Evolutionary conservation across 2,329 filamentous ascomycete genomes (phyloP), one percentile per base, ranked within the genome.

Genomic region (Xylaria sp.): DNA sequence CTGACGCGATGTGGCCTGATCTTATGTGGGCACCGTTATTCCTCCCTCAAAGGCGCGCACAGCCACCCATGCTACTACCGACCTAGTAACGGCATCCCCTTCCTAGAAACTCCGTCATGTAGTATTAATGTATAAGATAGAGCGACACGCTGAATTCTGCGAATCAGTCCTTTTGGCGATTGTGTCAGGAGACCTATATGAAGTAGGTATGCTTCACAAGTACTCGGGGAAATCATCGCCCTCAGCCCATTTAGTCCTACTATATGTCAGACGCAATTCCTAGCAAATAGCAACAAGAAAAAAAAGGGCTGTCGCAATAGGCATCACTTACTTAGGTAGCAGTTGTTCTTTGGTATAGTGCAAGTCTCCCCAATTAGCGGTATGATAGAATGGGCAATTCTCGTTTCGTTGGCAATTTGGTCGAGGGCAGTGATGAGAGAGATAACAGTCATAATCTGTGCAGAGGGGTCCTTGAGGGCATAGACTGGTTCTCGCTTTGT

Each of bases 181-280:
- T 44, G 3, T 8, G 40, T 21, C 50, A 18, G 23, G 29, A 47
- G 44, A 37, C 25, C n/a, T 47, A 63, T 51, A 53, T 61, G 57
- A 18, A 51, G 51, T 18, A 42, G 8, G 13, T 53, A 8, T 40
- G 13, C 40, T 35, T 69, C 25, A 66, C 42, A 72, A 87, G 89
- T 91, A 88, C 85, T 87, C 91, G 35, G 89, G 89, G 21, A 77
- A 73, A 27, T 75, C 72, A 21, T 42, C 63, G 29, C 75, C 76
- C 63, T 78, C 75, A 2, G 72, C 74, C 77, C 77, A 78, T 69
- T 71, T 75, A 29, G 72, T 76, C 32, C 77, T 78, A 10, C 55
- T 32, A 44, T 29, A 62, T 57, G 62, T 75, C 54, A 75, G 70
- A 8, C 32, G 57, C 40, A 27, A 42, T 9, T 63, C 18, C n/a